Percentiles rank a stretch among this genome's conserved stretches.
Conservation (phyloP, 1,284 basidiomycete genomes). For the Leccinum pachyderme region DNA sequence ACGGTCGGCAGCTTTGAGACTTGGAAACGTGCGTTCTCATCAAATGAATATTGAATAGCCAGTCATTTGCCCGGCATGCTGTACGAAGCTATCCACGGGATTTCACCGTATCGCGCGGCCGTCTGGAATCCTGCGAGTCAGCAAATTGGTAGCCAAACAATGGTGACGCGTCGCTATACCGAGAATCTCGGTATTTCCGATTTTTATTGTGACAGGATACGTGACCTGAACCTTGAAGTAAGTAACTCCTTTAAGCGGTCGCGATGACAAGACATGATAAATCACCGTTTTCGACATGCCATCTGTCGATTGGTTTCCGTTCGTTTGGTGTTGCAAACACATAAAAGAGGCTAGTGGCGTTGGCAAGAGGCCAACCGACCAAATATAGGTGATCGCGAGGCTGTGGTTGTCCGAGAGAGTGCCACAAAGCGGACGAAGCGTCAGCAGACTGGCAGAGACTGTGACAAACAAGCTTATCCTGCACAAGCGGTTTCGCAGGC, state of each 20-base stretch:
- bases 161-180: constrained; percentile 1
- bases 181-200: background rate
- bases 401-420: constrained; percentile 33
- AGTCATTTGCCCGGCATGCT: background rate
- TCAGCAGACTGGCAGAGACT: constrained; percentile 19
- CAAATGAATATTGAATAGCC: background rate
- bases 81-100: background rate
- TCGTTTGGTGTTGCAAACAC: background rate
- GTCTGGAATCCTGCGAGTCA: background rate
- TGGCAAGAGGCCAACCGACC: constrained; percentile 1
- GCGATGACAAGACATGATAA: constrained; percentile 1
- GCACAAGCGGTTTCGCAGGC: background rate
- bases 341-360: constrained; percentile 2
- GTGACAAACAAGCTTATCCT: constrained; percentile 12
- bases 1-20: background rate
- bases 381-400: constrained; percentile 10
- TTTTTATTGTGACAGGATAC: background rate
- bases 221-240: constrained; percentile 2
- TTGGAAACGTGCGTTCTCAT: background rate
- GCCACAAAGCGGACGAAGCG: constrained; percentile 31
- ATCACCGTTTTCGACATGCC: constrained; percentile 1
- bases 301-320: constrained; percentile 8
- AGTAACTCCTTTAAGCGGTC: constrained; percentile 6
- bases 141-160: background rate
- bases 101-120: background rate